phyloP scores from a whole-genome alignment of 441 rosid species.

The Croton setiger region DNA sequence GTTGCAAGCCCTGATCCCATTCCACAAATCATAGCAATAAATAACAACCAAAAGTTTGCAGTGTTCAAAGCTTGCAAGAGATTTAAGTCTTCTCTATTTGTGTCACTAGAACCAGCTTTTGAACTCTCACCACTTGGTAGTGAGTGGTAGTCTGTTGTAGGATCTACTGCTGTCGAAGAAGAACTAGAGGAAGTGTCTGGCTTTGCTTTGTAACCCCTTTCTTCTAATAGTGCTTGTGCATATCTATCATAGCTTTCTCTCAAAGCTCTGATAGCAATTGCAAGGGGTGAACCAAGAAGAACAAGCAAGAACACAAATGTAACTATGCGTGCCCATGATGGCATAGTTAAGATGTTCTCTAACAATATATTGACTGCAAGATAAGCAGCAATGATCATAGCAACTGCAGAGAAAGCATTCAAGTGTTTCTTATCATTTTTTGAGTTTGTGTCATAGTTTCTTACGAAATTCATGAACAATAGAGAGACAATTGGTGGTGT shows the following conservation, averaged over 20 bases:
- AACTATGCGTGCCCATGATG: slow-evolving; percentile 33
- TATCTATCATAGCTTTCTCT: slow-evolving; percentile 31
- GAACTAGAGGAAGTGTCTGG: slow-evolving; percentile 11
- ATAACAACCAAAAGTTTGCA: slow-evolving; percentile 69
- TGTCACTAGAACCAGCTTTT: background rate
- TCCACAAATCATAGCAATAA: slow-evolving; percentile 62
- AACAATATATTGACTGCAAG: slow-evolving; percentile 42
- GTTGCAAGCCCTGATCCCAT: slow-evolving; percentile 61
- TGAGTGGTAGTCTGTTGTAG: slow-evolving; percentile 21
- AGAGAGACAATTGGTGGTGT: slow-evolving; percentile 41
- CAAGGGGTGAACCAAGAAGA: slow-evolving; percentile 42
- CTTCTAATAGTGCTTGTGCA: slow-evolving; percentile 25
- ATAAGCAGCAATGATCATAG: slow-evolving; percentile 48
- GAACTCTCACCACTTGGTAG: slow-evolving; percentile 24
- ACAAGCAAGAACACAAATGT: slow-evolving; percentile 35
- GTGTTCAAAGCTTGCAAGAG: slow-evolving; percentile 49
- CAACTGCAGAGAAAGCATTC: slow-evolving; percentile 47
- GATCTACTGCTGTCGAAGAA: slow-evolving; percentile 12
- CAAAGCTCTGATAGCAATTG: slow-evolving; percentile 39
- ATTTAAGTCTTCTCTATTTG: slow-evolving; percentile 38
- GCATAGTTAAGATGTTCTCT: slow-evolving; percentile 36
- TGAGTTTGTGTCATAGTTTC: slow-evolving; percentile 31
- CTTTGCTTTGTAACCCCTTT: slow-evolving; percentile 18
- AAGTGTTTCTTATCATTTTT: slow-evolving; percentile 50
- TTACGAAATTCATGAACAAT: slow-evolving; percentile 43